A percentile compares a stretch with the other conserved stretches of the same genome.
Evolutionary conservation across 73 alveolate species (phyloP).

Genomic region (Paramecium caudatum): DNA sequence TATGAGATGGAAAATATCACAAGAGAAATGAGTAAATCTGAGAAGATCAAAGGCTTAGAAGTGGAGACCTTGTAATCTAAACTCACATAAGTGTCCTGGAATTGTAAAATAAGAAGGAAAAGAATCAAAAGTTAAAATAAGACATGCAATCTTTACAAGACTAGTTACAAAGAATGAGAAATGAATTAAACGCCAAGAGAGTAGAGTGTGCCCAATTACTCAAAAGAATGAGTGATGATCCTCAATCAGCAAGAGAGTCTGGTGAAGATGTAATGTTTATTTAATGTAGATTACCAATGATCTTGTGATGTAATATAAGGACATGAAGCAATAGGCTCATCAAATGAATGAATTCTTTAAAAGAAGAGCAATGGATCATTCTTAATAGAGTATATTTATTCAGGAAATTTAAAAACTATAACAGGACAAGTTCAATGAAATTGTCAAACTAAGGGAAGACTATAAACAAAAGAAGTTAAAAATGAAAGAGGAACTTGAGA

Average conservation of each 20-base stretch:
- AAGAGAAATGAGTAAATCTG: slow-evolving; percentile 13
- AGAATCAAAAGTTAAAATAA: background rate
- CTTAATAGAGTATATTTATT: slow-evolving; percentile 14
- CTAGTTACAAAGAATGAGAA: slow-evolving; percentile 32
- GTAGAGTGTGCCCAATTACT: slow-evolving; percentile 61
- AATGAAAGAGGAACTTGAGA: slow-evolving; percentile 39
- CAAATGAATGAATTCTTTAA: slow-evolving; percentile 54
- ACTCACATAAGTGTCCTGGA: background rate
- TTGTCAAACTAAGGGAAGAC: slow-evolving; percentile 16
- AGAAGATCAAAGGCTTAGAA: slow-evolving; percentile 37
- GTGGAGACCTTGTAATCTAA: background rate
- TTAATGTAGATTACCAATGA: slow-evolving; percentile 20
- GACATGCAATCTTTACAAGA: background rate
- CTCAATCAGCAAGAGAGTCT: background rate
- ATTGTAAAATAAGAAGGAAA: slow-evolving; percentile 31
- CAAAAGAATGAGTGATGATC: slow-evolving; percentile 26
- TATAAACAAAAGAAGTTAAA: slow-evolving; percentile 30
- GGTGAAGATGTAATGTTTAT: background rate
- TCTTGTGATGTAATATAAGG: slow-evolving; percentile 44
- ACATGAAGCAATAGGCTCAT: slow-evolving; percentile 47
- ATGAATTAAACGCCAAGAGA: slow-evolving; percentile 53
- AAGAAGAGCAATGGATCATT: slow-evolving; percentile 58
- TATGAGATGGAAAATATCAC: slow-evolving; percentile 36
- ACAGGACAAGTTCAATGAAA: slow-evolving; percentile 49
- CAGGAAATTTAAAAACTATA: slow-evolving; percentile 29